phyloP scores from a whole-genome alignment of 495 filamentous ascomycete species.

The Xylaria nigripes region DNA sequence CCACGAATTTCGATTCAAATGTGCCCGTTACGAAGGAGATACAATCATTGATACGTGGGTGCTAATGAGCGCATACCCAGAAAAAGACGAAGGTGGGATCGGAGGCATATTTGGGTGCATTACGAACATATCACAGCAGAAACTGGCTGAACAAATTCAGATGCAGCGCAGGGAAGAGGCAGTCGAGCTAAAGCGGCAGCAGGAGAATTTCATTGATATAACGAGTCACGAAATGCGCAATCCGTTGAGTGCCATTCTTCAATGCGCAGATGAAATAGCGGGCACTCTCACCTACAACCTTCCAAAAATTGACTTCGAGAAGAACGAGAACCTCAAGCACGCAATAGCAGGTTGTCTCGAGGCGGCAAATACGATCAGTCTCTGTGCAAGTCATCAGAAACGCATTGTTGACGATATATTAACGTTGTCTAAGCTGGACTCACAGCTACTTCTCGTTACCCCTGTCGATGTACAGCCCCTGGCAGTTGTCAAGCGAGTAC shows the following conservation, averaged over 20 bases:
- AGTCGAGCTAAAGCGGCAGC: conserved; percentile 56
- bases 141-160: conserved; percentile 56
- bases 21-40: conserved; percentile 48
- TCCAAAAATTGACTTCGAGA: conserved; percentile 5
- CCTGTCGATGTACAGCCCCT: conserved; percentile 66
- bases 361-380: conserved; percentile 72
- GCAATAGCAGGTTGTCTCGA: conserved; percentile 54
- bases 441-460: conserved; percentile 65
- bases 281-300: conserved; percentile 41
- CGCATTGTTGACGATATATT: conserved; percentile 73
- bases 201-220: conserved; percentile 84
- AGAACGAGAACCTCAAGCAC: conserved; percentile 18
- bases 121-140: conserved; percentile 49
- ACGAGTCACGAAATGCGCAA: conserved; percentile 86
- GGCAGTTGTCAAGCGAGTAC: conserved; percentile 54
- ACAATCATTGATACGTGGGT: conserved; percentile 63
- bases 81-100: conserved; percentile 48
- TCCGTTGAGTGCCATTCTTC: conserved; percentile 70
- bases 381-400: conserved; percentile 78
- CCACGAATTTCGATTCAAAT: conserved; percentile 61
- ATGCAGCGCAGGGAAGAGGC: conserved; percentile 53
- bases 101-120: conserved; percentile 64
- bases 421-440: conserved; percentile 79
- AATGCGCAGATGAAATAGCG: conserved; percentile 72
- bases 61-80: conserved; percentile 61